Percentiles rank a stretch among this genome's conserved stretches.
phyloP scores from a whole-genome alignment of 768 basidiomycete genomes.

The Lactarius indigo region DNA sequence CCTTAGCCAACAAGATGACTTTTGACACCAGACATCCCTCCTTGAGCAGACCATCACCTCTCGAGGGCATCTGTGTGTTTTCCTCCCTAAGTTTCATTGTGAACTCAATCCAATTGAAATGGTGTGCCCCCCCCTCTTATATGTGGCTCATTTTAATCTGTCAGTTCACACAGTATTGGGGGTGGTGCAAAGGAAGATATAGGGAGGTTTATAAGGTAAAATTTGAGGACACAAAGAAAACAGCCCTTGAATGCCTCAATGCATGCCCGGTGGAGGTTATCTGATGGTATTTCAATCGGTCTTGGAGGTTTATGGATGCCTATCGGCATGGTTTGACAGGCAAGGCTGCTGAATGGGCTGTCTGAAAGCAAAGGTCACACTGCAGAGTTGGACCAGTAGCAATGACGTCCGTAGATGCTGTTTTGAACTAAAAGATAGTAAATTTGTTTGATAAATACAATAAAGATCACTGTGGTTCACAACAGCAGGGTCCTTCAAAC shows the following conservation, averaged over 20 bases:
- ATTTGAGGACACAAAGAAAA: too few species aligned
- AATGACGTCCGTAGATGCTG: not conserved
- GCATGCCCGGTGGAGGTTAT: too few species aligned
- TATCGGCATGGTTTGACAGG: too few species aligned
- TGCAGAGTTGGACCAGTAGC: not conserved
- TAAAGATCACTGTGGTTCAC: too few species aligned
- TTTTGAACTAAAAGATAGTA: not conserved
- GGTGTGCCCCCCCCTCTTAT: not conserved
- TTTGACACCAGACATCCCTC: not conserved
- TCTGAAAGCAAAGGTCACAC: too few species aligned
- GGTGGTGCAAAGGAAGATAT: too few species aligned
- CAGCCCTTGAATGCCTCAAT: too few species aligned
- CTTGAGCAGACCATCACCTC: not conserved
- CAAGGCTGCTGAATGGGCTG: not conserved
- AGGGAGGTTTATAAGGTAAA: too few species aligned
- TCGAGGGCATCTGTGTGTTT: not conserved
- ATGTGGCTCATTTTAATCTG: not conserved
- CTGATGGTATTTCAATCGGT: too few species aligned
- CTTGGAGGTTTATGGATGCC: too few species aligned
- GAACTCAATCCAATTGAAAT: constrained; percentile 1
- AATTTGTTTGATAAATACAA: too few species aligned
- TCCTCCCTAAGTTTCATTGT: not conserved
- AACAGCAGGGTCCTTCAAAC: too few species aligned
- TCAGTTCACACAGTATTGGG: not conserved
- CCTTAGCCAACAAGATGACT: not conserved